Percentiles rank a stretch among this genome's conserved stretches.
phyloP scores from a whole-genome alignment of 1,284 basidiomycete genomes.

The Mrakiaceae sp. region DNA sequence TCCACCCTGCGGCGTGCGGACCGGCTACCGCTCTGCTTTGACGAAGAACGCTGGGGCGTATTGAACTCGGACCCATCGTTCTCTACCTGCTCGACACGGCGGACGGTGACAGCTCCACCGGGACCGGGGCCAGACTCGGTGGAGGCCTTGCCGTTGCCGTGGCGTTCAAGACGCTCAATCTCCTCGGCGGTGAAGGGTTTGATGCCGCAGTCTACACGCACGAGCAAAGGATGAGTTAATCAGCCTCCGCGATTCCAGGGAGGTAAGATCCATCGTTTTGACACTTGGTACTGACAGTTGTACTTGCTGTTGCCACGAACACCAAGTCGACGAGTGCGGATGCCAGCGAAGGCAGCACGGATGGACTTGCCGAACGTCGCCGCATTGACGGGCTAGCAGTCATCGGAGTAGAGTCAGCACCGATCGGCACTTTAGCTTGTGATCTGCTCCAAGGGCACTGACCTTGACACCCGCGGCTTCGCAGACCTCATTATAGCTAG shows the following conservation, averaged over 20 bases:
- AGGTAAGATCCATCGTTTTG: neutral
- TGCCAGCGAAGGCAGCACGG: constrained; percentile 77
- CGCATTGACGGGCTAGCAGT: constrained; percentile 65
- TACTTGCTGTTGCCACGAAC: constrained; percentile 57
- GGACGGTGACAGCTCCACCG: no score
- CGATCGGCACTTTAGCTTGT: neutral
- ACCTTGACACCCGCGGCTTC: constrained; percentile 1
- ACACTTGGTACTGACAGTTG: neutral
- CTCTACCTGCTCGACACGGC: no score
- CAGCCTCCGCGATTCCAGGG: neutral
- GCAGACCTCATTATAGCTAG: neutral
- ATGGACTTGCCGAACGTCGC: constrained; percentile 90
- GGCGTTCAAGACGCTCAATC: neutral
- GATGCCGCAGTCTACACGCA: neutral
- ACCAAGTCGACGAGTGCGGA: constrained; percentile 82
- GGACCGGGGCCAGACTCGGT: neutral
- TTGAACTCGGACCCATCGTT: no score
- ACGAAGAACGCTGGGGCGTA: no score
- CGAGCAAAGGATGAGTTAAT: neutral
- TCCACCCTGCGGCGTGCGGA: neutral
- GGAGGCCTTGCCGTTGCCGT: neutral
- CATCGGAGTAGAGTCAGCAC: neutral
- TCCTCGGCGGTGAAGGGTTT: neutral
- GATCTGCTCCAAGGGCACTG: neutral
- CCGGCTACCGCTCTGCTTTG: neutral